Conservation (phyloP, 768 basidiomycete genomes). For the Dioszegia hungarica region DNA sequence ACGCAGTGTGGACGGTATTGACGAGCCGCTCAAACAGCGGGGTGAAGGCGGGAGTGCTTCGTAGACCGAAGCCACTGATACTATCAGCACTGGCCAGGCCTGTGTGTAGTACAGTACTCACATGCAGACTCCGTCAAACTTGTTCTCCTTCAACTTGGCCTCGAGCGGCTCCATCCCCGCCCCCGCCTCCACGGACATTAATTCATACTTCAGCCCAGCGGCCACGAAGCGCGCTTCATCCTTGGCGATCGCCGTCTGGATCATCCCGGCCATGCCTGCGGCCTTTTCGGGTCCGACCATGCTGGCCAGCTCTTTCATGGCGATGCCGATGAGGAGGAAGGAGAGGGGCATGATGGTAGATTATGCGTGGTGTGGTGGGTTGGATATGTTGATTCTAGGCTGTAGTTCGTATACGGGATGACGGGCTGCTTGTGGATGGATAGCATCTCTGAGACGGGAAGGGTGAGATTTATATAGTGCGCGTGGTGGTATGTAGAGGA, state of each 20-base stretch:
- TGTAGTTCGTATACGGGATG: no score
- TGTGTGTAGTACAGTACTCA: background rate
- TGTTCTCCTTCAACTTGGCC: background rate
- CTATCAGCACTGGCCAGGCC: background rate
- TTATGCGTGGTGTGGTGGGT: background rate
- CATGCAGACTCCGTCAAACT: constrained; percentile 9
- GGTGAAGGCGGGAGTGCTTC: background rate
- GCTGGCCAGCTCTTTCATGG: background rate
- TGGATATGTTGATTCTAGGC: no score
- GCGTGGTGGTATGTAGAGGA: no score
- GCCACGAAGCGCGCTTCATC: background rate
- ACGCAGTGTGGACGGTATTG: constrained; percentile 1
- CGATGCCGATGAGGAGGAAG: constrained; percentile 11
- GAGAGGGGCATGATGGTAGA: constrained; percentile 6
- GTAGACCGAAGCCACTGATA: background rate
- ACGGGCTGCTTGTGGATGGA: no score
- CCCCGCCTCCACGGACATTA: background rate
- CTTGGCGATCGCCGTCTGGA: background rate
- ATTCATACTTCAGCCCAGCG: constrained; percentile 2
- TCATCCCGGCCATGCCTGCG: background rate
- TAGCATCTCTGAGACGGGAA: no score
- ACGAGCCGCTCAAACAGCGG: constrained; percentile 5
- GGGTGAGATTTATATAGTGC: no score
- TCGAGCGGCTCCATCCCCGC: constrained; percentile 7
- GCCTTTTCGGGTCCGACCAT: constrained; percentile 2